Base-by-base conservation (phyloP, 2,329 filamentous ascomycete genomes). In the Aureobasidium sp. region DNA sequence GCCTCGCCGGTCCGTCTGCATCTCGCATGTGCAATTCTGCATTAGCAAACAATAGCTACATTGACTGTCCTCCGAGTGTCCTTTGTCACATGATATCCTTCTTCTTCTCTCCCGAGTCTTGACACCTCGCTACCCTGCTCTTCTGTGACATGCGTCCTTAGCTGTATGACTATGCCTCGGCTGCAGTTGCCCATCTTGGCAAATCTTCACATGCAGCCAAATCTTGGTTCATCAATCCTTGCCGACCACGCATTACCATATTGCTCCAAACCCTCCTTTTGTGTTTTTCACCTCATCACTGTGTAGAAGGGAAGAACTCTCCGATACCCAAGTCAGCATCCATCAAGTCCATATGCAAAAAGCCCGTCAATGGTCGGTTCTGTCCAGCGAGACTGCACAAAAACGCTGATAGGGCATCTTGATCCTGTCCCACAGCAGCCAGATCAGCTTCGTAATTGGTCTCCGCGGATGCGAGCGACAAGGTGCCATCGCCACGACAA, bases 401-500 rank as follows among this genome's bases (percentile, higher is more conserved):
- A 2, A 58, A 58, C 7, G 54, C 54, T 7, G 42, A 47, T 3
- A 58, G 9, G 2, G 54, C 54, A 14, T 58, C 54, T 29, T 47
- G 40, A 19, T 58, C 54, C 2, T 58, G 54, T 14, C 54, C 37
- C 15, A 37, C 12, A 5, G 39, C 40, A 3, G 24, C 52, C 39
- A 45, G 9, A 35, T 24, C 53, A 3, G 40, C 5, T 19, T 45
- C 22, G 5, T 33, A 57, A 11, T 40, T 9, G 1, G 42, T 40
- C 15, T 47, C 54, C 6, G 42, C 31, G 9, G 29, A 45, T 14
- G 19, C 40, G 2, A 58, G 22, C 7, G 40, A 35, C 2, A 64
- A 24, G 9, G 63, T 63, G 1, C 64, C 64, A 39, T 66, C 64
- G 8, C 49, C 56, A 22, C 64, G 63, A 35, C 63, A 62, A 15